Base-by-base conservation (phyloP, 768 basidiomycete species). In the Trametes cinnabarina region DNA sequence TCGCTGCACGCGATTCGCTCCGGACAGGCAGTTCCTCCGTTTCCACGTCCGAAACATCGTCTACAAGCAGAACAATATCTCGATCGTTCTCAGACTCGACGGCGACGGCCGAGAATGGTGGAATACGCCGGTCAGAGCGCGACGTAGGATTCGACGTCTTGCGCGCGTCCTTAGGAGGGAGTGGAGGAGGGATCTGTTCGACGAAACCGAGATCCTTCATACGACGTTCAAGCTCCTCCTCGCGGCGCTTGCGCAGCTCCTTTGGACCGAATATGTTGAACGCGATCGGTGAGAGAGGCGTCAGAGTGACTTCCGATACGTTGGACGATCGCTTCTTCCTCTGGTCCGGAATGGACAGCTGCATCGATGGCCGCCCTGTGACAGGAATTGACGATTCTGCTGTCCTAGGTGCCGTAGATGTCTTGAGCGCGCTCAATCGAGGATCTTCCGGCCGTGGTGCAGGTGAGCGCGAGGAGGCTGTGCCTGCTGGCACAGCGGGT, bases 181-280 rank as follows among this genome's bases (percentile, higher is more conserved):
- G 34, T 15, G 55, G 40, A 12, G 52, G 51, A 0, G 52, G 60
- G 1, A 39, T 28, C 19, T 35, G 35, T 25, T 63, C 62, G 40
- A 59, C 51, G 44, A 63, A 59, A 10, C 58, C 62, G 25, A 63
- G 54, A 23, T 51, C 58, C 10, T 44, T 46, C 61, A 62, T 62
- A 17, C 49, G 51, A 8, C 57, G 57, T 10, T 17, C 35, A 14
- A 62, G 53, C 48, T 49, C 61, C 19, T 51, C 53, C 23, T 62
- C 61, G 44, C 57, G 62, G 6, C 58, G 50, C 25, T 40, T 40
- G 50, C 62, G 53, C 25, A 53, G 34, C 7, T 52, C 58, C 15
- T 32, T 30, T 41, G 57, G 50, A 3, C 57, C 58, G 5, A 50
- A 39, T 20, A 63, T 30, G 47, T 43, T 46, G 44, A 60, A 56